Percentiles rank a stretch among this genome's conserved stretches.
Conservation (phyloP, 192 early-diverging fungal species). For the Rhizophagus prolifer region DNA sequence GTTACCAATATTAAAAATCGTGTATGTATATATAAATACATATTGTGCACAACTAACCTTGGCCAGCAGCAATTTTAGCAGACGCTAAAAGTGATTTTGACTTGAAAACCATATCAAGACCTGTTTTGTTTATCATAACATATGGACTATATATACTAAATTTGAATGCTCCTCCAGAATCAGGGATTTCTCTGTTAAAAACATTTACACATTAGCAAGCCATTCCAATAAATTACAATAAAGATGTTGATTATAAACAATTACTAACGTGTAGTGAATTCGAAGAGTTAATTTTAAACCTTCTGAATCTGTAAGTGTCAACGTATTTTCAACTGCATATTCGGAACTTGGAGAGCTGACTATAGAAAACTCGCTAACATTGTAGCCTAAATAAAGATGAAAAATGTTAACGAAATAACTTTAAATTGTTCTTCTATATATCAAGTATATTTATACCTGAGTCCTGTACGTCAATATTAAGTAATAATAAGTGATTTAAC, state of each 20-base stretch:
- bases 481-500: slow-evolving; percentile 74
- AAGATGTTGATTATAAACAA: not conserved
- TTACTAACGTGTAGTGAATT: slow-evolving; percentile 57
- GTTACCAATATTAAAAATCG: not conserved
- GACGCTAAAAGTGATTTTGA: slow-evolving; percentile 80
- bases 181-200: slow-evolving; percentile 52
- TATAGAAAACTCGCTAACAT: slow-evolving; percentile 77
- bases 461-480: slow-evolving; percentile 75
- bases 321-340: slow-evolving; percentile 67
- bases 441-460: slow-evolving; percentile 45
- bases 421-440: too few relatives aligned
- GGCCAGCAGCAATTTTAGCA: slow-evolving; percentile 69
- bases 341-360: slow-evolving; percentile 85
- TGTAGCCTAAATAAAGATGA: slow-evolving; percentile 50
- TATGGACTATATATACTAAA: slow-evolving; percentile 94
- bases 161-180: slow-evolving; percentile 71
- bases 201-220: not conserved
- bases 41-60: slow-evolving; percentile 35
- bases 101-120: slow-evolving; percentile 73
- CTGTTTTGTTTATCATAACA: slow-evolving; percentile 91
- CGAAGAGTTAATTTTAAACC: slow-evolving; percentile 63
- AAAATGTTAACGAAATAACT: not conserved
- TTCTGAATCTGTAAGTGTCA: slow-evolving; percentile 67
- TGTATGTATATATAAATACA: too few relatives aligned
- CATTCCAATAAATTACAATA: not conserved